Conservation (phyloP, 2,329 filamentous ascomycete species). For the Alternaria sp. region DNA sequence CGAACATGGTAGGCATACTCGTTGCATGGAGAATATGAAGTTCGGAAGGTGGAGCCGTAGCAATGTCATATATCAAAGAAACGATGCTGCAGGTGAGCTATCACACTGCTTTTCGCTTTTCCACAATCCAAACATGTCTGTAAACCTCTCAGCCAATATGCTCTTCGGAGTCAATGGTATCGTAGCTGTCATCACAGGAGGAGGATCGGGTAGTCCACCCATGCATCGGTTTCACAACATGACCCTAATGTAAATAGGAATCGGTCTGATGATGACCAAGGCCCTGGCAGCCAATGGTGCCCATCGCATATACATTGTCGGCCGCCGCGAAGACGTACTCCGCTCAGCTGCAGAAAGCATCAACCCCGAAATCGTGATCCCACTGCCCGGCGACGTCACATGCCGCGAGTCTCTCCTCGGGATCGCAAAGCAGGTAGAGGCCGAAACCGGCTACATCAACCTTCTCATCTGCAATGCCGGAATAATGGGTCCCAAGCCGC, state of each 20-base stretch:
- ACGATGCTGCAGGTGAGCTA: neutral
- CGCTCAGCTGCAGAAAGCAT: constrained; percentile 20
- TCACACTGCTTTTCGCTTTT: neutral
- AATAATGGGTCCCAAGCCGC: constrained; percentile 19
- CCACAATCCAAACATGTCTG: constrained; percentile 1
- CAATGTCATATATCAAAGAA: neutral
- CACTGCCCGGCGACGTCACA: constrained; percentile 32
- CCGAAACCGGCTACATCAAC: constrained; percentile 28
- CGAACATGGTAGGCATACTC: neutral
- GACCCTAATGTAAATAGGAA: constrained; percentile 15
- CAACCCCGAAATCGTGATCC: constrained; percentile 24
- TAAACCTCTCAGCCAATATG: constrained; percentile 15
- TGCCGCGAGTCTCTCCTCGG: constrained; percentile 20
- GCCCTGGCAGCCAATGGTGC: constrained; percentile 32
- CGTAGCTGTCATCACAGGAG: constrained; percentile 34
- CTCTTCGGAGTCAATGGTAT: constrained; percentile 32
- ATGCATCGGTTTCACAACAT: neutral
- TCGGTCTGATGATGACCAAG: constrained; percentile 29
- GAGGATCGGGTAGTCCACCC: constrained; percentile 24
- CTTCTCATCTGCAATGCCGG: constrained; percentile 38
- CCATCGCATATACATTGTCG: constrained; percentile 29
- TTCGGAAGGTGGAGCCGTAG: constrained; percentile 17
- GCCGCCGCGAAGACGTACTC: constrained; percentile 24
- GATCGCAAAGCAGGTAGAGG: constrained; percentile 18
- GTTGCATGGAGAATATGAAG: neutral